phyloP scores from a whole-genome alignment of 2,329 filamentous ascomycete genomes.

The Lomentospora prolificans region DNA sequence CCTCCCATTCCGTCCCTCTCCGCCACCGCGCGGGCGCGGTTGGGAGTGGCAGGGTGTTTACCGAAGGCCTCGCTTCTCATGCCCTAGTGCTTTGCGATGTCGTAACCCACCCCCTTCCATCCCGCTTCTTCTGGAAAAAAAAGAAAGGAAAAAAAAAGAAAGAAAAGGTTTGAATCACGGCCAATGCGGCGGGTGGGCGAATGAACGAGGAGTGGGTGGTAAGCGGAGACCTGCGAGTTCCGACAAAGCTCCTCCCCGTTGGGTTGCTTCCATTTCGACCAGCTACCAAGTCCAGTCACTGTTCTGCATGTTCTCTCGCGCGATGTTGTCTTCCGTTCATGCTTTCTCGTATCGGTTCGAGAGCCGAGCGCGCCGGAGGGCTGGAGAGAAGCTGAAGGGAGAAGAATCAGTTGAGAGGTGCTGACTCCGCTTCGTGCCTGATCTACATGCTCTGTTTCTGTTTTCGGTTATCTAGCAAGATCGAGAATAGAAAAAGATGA shows the following conservation, averaged over 20 bases:
- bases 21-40: too few relatives aligned
- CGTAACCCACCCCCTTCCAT: background rate
- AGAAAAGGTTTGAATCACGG: too few relatives aligned
- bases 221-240: background rate
- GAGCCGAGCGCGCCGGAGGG: background rate
- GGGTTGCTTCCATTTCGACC: background rate
- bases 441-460: background rate
- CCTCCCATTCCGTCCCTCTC: background rate
- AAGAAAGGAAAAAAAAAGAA: background rate
- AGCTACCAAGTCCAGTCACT: background rate
- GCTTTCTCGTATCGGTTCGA: background rate
- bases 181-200: too few relatives aligned
- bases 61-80: background rate
- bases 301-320: background rate
- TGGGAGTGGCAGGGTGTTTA: background rate
- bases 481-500: background rate
- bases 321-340: background rate
- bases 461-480: background rate
- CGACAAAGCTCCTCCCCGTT: background rate
- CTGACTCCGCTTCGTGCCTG: constrained; percentile 1
- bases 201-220: background rate
- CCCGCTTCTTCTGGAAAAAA: background rate
- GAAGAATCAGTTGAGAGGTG: background rate
- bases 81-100: background rate
- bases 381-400: background rate